Percentiles rank a stretch among this genome's conserved stretches.
These are phyloP conservation scores for Cutaneotrichosporon sp. DNA, from an alignment of 1,284 basidiomycete species.

Conservation along the genomic window DNA sequence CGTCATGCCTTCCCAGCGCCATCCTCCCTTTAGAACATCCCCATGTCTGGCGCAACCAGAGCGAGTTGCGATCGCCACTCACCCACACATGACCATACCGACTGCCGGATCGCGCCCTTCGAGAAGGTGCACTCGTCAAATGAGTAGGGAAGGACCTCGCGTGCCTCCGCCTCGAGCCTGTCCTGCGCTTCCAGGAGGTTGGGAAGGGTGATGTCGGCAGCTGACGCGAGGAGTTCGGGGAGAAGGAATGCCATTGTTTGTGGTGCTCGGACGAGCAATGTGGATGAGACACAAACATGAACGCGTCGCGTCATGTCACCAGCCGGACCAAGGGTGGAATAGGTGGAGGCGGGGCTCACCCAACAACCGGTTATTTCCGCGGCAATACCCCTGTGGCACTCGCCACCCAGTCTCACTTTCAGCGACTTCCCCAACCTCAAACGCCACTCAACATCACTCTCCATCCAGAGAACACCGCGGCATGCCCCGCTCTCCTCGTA, in stretches of 20 bases:
- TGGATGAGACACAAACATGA: neutral
- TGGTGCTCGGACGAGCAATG: neutral
- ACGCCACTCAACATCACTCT: neutral
- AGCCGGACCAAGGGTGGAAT: neutral
- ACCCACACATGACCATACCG: constrained; percentile 51
- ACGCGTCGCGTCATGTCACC: neutral
- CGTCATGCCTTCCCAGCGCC: neutral
- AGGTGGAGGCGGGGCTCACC: neutral
- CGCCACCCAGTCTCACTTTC: constrained; percentile 9
- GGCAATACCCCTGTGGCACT: constrained; percentile 3
- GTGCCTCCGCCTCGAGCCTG: constrained; percentile 43
- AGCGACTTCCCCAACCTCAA: neutral
- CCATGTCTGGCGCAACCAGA: no score
- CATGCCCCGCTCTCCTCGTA: constrained; percentile 33
- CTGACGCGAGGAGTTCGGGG: constrained; percentile 16
- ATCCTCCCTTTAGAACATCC: neutral
- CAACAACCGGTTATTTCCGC: neutral
- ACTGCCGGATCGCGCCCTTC: constrained; percentile 45
- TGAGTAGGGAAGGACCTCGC: constrained; percentile 46
- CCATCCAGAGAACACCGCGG: neutral
- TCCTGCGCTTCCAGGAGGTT: constrained; percentile 44
- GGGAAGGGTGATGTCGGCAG: constrained; percentile 43
- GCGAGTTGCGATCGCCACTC: constrained; percentile 9
- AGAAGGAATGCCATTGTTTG: constrained; percentile 2
- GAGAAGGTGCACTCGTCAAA: constrained; percentile 50